Conservation (phyloP, 441 rosid species). For the Bruguiera hainesii region DNA sequence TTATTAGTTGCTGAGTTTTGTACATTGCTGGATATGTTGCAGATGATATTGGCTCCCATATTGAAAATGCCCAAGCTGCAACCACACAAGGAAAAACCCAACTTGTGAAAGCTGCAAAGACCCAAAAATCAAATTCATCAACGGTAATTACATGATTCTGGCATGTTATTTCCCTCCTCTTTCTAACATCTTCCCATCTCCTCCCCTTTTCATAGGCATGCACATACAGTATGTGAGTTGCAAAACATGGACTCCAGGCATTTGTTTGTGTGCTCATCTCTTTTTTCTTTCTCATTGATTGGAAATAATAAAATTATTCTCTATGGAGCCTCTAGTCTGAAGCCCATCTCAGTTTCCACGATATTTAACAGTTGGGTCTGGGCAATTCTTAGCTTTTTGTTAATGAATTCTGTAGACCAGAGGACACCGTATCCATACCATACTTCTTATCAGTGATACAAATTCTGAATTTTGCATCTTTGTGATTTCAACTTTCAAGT, state of each 20-base stretch:
- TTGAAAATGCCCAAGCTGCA: slow-evolving; percentile 57
- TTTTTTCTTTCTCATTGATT: not conserved
- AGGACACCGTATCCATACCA: not conserved
- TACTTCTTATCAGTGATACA: not conserved
- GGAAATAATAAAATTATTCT: not conserved
- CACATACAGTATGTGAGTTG: not conserved
- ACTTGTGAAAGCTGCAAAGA: slow-evolving; percentile 64
- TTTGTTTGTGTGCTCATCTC: not conserved
- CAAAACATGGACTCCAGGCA: slow-evolving; percentile 1
- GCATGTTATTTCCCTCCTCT: no score
- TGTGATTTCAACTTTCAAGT: not conserved
- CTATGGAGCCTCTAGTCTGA: not conserved
- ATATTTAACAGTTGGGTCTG: not conserved
- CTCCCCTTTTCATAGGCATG: no score
- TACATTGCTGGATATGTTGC: slow-evolving; percentile 13
- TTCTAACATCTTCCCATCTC: no score
- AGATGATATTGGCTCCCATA: slow-evolving; percentile 74
- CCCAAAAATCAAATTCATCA: slow-evolving; percentile 81
- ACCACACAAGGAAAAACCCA: slow-evolving; percentile 56
- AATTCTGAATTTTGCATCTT: not conserved
- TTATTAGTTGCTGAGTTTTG: not conserved
- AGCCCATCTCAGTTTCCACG: not conserved
- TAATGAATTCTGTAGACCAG: no score
- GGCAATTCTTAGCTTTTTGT: no score
- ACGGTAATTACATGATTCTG: slow-evolving; percentile 43